phyloP scores from a whole-genome alignment of 352 stramenopile species.

The Pythium chondricola region DNA sequence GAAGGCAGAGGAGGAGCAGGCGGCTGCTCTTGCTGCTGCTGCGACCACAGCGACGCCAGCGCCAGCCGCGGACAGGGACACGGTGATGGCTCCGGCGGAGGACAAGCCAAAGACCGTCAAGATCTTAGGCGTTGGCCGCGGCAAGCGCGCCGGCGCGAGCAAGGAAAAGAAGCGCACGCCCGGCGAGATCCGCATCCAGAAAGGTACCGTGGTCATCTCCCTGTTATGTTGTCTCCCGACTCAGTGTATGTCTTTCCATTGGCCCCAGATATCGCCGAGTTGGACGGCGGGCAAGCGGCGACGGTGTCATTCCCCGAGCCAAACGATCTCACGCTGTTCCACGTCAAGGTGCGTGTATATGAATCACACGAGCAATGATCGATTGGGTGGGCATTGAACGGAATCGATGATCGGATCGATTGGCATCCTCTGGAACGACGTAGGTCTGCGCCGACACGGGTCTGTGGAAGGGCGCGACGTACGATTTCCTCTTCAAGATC shows the following conservation, averaged over 20 bases:
- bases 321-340: conserved; percentile 95
- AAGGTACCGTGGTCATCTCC: conserved; percentile 63
- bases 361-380: neutral
- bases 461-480: conserved; percentile 95
- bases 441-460: conserved; percentile 92
- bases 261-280: conserved; percentile 92
- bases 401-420: neutral
- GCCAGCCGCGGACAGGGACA: neutral
- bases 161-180: conserved; percentile 93
- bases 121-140: conserved; percentile 78
- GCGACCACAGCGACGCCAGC: neutral
- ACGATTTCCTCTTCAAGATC: conserved; percentile 98
- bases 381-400: neutral
- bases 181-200: conserved; percentile 98
- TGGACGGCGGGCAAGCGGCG: conserved; percentile 96
- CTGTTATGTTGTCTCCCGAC: neutral
- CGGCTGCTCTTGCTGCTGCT: conserved; percentile 14
- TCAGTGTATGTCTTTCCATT: neutral
- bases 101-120: conserved; percentile 75
- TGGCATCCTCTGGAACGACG: neutral
- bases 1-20: conserved; percentile 68
- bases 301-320: conserved; percentile 94
- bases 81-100: neutral
- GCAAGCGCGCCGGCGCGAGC: conserved; percentile 50
- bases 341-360: conserved; percentile 61